Evolutionary conservation across 345 rosid species (phyloP).

Genomic region (Populus nigra): DNA sequence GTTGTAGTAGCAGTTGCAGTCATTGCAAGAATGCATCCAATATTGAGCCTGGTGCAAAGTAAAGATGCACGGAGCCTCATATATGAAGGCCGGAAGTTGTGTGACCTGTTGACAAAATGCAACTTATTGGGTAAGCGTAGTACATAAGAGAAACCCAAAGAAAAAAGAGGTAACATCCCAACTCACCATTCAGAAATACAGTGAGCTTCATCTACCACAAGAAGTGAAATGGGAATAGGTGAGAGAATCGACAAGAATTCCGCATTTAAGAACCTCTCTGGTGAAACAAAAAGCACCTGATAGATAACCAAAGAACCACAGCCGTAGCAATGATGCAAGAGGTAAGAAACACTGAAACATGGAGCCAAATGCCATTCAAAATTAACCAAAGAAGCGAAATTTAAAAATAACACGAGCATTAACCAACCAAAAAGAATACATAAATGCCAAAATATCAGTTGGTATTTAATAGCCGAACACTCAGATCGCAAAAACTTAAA

Average conservation of each 20-base stretch:
- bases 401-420: neutral
- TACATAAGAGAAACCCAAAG: neutral
- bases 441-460: neutral
- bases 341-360: neutral
- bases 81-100: slow-evolving; percentile 96
- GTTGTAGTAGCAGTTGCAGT: slow-evolving; percentile 87
- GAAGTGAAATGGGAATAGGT: slow-evolving; percentile 53
- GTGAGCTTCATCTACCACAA: slow-evolving; percentile 97
- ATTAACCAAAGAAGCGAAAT: neutral
- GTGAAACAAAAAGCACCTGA: slow-evolving; percentile 97
- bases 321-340: neutral
- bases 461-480: neutral
- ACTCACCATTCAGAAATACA: slow-evolving; percentile 95
- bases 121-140: neutral
- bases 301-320: slow-evolving; percentile 15
- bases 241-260: slow-evolving; percentile 70
- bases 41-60: slow-evolving; percentile 54
- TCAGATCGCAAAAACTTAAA: neutral
- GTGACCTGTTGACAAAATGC: slow-evolving; percentile 56
- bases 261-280: slow-evolving; percentile 76
- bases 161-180: slow-evolving; percentile 13
- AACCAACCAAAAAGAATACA: neutral
- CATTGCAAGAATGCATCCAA: slow-evolving; percentile 87
- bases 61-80: slow-evolving; percentile 91
- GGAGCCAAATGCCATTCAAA: neutral